Percentiles rank a stretch among this genome's conserved stretches.
These are phyloP conservation scores for Nannochloropsis oceanica DNA, from an alignment of 108 stramenopile genomes.

Conservation along the genomic window DNA sequence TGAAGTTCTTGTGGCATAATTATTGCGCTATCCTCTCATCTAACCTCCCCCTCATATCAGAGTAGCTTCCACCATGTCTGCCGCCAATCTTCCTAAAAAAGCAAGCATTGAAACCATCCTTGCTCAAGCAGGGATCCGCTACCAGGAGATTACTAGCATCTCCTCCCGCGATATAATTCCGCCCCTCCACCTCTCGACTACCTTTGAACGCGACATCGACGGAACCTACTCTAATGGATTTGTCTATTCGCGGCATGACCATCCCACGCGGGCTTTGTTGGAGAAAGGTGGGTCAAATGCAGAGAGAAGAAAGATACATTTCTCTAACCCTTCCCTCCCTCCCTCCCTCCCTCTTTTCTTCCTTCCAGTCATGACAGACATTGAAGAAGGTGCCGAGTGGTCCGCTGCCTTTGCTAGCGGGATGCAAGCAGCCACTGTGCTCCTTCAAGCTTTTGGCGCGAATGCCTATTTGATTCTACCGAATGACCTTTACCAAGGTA, in stretches of 20 bases:
- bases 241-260: constrained; percentile 2
- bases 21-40: too few relatives aligned
- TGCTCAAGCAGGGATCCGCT: neutral
- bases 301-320: neutral
- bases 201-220: neutral
- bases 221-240: neutral
- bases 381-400: neutral
- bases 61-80: too few relatives aligned
- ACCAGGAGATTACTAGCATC: neutral
- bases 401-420: constrained; percentile 66
- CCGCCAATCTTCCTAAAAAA: too few relatives aligned
- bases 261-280: constrained; percentile 4
- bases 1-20: too few relatives aligned
- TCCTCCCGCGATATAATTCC: neutral
- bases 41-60: too few relatives aligned
- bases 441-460: constrained; percentile 47
- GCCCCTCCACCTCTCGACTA: neutral
- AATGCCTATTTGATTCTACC: neutral
- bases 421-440: constrained; percentile 59
- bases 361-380: neutral
- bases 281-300: neutral
- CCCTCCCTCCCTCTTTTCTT: neutral
- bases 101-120: neutral
- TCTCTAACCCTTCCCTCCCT: neutral
- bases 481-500: neutral